Conservation (phyloP, 768 basidiomycete species). For the Serendipita sp. region DNA sequence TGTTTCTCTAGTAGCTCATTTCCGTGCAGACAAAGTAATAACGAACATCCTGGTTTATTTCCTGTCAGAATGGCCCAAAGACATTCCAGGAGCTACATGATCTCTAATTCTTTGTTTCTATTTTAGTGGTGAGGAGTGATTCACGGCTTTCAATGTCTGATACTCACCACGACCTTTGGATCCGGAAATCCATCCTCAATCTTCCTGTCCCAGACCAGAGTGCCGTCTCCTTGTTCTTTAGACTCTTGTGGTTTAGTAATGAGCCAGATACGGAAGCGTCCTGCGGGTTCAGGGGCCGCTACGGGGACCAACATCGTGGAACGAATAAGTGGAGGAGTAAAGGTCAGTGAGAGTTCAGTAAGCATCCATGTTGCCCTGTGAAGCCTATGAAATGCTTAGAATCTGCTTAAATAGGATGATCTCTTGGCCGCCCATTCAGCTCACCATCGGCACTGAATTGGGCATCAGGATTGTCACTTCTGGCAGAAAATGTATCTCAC, state of each 20-base stretch:
- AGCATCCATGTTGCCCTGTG: conserved; percentile 89
- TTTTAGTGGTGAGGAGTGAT: conserved; percentile 8
- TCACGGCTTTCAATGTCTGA: not conserved
- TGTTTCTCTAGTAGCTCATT: not conserved
- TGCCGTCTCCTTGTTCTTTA: conserved; percentile 18
- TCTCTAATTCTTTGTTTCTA: conserved; percentile 87
- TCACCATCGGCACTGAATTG: conserved; percentile 62
- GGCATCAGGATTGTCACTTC: conserved; percentile 6
- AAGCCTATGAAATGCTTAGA: conserved; percentile 36
- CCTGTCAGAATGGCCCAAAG: conserved; percentile 79
- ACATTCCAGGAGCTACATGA: conserved; percentile 59
- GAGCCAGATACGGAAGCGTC: conserved; percentile 86
- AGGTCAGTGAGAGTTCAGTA: conserved; percentile 82
- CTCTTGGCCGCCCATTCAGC: conserved; percentile 13
- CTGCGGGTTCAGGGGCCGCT: conserved; percentile 67
- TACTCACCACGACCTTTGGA: conserved; percentile 59
- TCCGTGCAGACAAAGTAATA: not conserved
- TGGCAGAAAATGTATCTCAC: conserved; percentile 27
- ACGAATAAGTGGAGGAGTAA: conserved; percentile 58
- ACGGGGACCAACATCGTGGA: conserved; percentile 59
- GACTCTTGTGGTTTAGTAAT: conserved; percentile 22
- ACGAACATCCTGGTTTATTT: conserved; percentile 14
- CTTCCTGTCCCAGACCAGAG: conserved; percentile 78
- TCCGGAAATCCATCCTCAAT: conserved; percentile 86
- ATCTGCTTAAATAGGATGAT: not conserved